These are phyloP conservation scores for Saitozyma podzolica DNA, from an alignment of 768 basidiomycete genomes.

Conservation along the genomic window DNA sequence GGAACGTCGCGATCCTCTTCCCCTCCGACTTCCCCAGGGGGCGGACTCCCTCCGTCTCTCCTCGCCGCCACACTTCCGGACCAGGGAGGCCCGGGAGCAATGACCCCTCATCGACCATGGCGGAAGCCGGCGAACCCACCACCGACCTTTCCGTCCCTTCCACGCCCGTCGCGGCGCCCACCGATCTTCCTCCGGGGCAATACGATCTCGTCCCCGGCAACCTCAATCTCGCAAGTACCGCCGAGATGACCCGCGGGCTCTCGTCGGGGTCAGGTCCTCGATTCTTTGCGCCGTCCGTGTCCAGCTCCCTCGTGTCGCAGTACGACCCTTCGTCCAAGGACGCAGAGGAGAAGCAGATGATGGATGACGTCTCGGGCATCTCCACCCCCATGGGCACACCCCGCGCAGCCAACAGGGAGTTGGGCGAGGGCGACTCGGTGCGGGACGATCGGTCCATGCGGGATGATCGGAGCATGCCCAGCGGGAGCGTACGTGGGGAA, in stretches of 20 bases:
- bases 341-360: constrained; percentile 32
- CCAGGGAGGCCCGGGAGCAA: constrained; percentile 28
- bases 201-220: constrained; percentile 35
- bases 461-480: constrained; percentile 1
- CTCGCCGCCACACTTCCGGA: constrained; percentile 38
- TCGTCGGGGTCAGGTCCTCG: constrained; percentile 2
- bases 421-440: constrained; percentile 26
- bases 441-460: constrained; percentile 12
- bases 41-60: constrained; percentile 13
- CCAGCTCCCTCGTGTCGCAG: constrained; percentile 15
- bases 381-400: constrained; percentile 43
- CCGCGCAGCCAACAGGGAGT: constrained; percentile 28
- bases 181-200: constrained; percentile 22
- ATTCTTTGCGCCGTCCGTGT: constrained; percentile 13
- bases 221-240: constrained; percentile 21
- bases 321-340: constrained; percentile 23
- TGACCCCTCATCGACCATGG: constrained; percentile 45
- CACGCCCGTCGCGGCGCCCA: constrained; percentile 29
- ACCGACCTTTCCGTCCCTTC: constrained; percentile 30
- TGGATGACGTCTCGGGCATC: constrained; percentile 40
- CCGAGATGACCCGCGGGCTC: constrained; percentile 9
- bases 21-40: constrained; percentile 33
- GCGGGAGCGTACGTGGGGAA: constrained; percentile 8
- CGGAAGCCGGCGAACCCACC: constrained; percentile 35
- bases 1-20: constrained; percentile 35